A percentile compares a stretch with the other conserved stretches of the same genome.
Conservation (phyloP, 441 rosid genomes). For the Erysimum cheiri region DNA sequence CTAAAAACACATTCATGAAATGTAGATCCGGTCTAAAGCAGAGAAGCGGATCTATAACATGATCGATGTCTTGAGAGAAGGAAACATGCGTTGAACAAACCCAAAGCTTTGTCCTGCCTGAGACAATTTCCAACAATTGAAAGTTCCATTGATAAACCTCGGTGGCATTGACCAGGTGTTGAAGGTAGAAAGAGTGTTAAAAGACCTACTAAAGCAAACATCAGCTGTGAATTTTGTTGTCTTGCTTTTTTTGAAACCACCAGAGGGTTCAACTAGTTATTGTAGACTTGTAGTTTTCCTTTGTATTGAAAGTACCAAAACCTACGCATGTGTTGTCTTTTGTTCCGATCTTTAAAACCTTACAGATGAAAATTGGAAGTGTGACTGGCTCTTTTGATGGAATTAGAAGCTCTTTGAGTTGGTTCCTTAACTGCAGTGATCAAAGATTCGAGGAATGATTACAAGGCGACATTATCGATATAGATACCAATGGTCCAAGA, state of each 20-base stretch:
- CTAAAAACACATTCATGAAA: slow-evolving; percentile 18
- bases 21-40: slow-evolving; percentile 62
- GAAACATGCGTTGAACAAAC: slow-evolving; percentile 70
- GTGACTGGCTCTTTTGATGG: background rate
- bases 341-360: background rate
- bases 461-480: background rate
- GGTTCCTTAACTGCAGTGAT: background rate
- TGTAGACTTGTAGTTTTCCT: background rate
- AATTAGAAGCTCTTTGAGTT: background rate
- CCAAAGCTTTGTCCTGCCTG: background rate
- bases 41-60: slow-evolving; percentile 77
- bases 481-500: background rate
- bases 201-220: background rate
- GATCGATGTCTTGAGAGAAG: slow-evolving; percentile 90
- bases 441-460: background rate
- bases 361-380: background rate
- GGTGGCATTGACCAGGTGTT: background rate
- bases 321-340: background rate
- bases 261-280: background rate
- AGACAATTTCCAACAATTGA: background rate
- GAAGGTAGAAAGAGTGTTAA: slow-evolving; percentile 17
- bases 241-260: background rate
- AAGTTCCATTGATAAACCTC: background rate
- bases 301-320: slow-evolving; percentile 1
- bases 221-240: slow-evolving; percentile 24